A percentile compares a stretch with the other conserved stretches of the same genome.
These are phyloP conservation scores for Melastoma malabathricum DNA, from an alignment of 345 rosid genomes.

Conservation along the genomic window DNA sequence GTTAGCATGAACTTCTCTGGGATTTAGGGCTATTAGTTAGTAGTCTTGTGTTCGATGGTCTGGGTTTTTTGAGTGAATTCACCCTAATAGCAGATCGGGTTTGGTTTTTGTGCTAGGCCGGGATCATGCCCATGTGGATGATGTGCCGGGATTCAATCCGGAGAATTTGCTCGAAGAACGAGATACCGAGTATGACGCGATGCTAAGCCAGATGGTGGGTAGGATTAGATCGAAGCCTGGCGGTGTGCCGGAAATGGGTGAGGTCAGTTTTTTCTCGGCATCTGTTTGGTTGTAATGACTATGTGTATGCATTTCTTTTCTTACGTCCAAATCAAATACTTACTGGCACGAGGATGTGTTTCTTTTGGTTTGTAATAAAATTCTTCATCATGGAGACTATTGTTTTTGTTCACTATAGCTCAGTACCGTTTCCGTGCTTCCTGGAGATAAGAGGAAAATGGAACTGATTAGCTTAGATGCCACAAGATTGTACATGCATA, in stretches of 20 bases:
- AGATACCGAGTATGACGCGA: constrained; percentile 58
- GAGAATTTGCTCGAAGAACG: constrained; percentile 51
- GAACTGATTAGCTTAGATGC: no score
- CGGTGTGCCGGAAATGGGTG: constrained; percentile 79
- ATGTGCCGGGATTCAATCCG: constrained; percentile 15
- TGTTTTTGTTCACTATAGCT: no score
- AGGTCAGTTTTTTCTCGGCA: constrained; percentile 33
- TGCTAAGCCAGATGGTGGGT: constrained; percentile 89
- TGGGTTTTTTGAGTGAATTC: background rate
- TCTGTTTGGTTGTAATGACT: constrained; percentile 1
- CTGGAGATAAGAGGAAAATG: no score
- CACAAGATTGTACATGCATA: no score
- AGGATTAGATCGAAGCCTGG: constrained; percentile 70
- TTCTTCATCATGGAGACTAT: no score
- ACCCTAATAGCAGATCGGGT: background rate
- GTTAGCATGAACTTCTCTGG: background rate
- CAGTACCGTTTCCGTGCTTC: no score
- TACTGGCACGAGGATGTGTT: no score
- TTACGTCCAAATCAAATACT: background rate
- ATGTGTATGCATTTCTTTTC: background rate
- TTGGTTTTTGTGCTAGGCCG: background rate
- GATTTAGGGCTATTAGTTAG: no score
- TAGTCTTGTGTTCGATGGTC: no score
- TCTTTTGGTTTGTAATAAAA: no score
- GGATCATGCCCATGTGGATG: constrained; percentile 18